phyloP scores from a whole-genome alignment of 371 early-diverging fungal genomes.

The Capillidium rhysosporum region DNA sequence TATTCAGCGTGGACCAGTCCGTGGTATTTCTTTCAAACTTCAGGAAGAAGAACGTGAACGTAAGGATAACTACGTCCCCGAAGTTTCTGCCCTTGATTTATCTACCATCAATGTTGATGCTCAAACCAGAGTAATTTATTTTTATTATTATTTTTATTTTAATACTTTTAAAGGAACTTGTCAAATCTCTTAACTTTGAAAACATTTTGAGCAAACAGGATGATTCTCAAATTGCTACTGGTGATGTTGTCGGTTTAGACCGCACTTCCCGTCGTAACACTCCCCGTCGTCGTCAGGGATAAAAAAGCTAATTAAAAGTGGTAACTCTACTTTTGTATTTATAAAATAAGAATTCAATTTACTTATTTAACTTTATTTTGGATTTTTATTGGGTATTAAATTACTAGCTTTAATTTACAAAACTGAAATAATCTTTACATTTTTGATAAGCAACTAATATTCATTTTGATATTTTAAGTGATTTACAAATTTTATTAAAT shows the following conservation, averaged over 20 bases:
- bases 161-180: conserved; percentile 41
- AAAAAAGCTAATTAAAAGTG: no score
- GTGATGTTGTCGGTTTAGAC: conserved; percentile 5
- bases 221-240: conserved; percentile 2
- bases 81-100: conserved; percentile 92
- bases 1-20: conserved; percentile 97
- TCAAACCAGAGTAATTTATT: conserved; percentile 49
- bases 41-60: conserved; percentile 99
- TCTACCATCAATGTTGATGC: conserved; percentile 89
- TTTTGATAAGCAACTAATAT: no score
- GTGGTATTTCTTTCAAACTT: conserved; percentile 99
- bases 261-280: conserved; percentile 3
- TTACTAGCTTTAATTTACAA: no score
- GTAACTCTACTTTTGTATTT: no score
- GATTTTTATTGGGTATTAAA: no score
- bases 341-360: no score
- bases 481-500: no score
- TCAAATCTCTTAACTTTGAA: conserved; percentile 91
- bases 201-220: conserved; percentile 42
- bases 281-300: conserved; percentile 6
- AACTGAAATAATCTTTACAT: no score
- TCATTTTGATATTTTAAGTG: no score
- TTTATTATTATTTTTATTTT: conserved; percentile 1
- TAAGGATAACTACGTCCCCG: conserved; percentile 99
- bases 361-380: no score